Conservation (phyloP, 331 rosid species). For the Telfairia occidentalis region DNA sequence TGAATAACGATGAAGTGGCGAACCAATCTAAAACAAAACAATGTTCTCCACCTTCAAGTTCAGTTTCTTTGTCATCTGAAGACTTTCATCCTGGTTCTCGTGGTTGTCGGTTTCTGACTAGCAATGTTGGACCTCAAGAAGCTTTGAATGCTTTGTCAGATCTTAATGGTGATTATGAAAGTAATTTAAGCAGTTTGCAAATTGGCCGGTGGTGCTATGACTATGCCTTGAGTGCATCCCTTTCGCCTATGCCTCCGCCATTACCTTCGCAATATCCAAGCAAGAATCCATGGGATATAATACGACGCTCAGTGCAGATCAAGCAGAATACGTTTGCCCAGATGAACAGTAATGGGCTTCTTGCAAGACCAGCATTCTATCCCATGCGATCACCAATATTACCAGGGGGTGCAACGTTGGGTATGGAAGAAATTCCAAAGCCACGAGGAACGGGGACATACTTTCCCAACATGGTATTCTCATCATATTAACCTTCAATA, state of each 20-base stretch:
- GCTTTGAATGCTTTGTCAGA: constrained; percentile 24
- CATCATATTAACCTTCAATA: constrained; percentile 15
- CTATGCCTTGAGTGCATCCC: constrained; percentile 15
- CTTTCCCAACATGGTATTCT: constrained; percentile 37
- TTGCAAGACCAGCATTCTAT: constrained; percentile 25
- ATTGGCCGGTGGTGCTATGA: constrained; percentile 21
- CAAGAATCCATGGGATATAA: constrained; percentile 28
- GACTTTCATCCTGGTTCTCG: constrained; percentile 28
- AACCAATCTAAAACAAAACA: constrained; percentile 18
- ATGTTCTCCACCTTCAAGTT: constrained; percentile 15
- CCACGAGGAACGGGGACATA: constrained; percentile 40
- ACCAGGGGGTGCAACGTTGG: constrained; percentile 22
- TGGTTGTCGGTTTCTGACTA: constrained; percentile 13
- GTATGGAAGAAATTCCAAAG: constrained; percentile 29
- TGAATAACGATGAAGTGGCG: constrained; percentile 8
- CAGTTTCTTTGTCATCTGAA: constrained; percentile 17
- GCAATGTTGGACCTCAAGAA: constrained; percentile 16
- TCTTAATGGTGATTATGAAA: constrained; percentile 30
- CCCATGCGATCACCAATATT: constrained; percentile 21
- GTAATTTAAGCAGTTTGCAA: constrained; percentile 18
- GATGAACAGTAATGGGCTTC: constrained; percentile 18
- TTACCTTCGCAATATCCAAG: constrained; percentile 22
- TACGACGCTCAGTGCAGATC: constrained; percentile 21
- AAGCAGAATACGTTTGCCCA: constrained; percentile 23
- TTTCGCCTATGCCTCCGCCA: constrained; percentile 15